Base-by-base conservation (phyloP, 2,329 filamentous ascomycete genomes). In the Diatrype stigma region DNA sequence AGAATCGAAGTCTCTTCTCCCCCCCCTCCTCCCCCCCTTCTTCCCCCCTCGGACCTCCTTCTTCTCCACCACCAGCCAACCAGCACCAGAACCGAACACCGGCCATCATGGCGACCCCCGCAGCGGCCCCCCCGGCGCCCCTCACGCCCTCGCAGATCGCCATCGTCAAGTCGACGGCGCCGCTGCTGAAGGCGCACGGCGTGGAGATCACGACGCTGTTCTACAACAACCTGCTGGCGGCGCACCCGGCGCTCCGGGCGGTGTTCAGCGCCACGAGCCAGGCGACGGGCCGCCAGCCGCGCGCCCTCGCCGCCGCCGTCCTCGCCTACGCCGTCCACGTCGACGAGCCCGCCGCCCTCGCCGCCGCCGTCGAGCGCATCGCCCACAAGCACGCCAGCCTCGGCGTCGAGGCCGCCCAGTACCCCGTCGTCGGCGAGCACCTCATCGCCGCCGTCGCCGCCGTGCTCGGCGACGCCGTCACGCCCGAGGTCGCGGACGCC, bases 121-220 rank as follows among this genome's bases (percentile, higher is more conserved):
- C n/a, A n/a, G n/a, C n/a, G n/a, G n/a, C n/a, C 60, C n/a, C 59
- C 63, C 37, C n/a, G n/a, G n/a, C n/a, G n/a, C n/a, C n/a, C n/a
- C 72, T 90, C 52, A 84, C 85, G 11, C 70, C 78, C 23, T 72
- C 78, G 35, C 88, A 93, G 72, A 77, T 86, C 56, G 71, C 78
- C 54, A 84, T 87, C 58, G 85, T 94, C 73, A 92, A 90, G 69
- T 77, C 88, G 35, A 93, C 89, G 2, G 87, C 84, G 37, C 89
- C 89, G 2, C 78, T 90, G 17, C 77, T 92, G 7, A 78, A 82
- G 56, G 74, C 83, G 54, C 81, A 91, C 65, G 89, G 88, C 68
- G 73, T 74, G 17, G 72, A 77, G 44, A 89, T 92, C 68, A 90
- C 87, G n/a, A 77, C 74, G 1, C 71, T 78, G 55, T 91, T 93